Evolutionary conservation across 768 basidiomycete species (phyloP).

Genomic region (Calocybe cyanea): DNA sequence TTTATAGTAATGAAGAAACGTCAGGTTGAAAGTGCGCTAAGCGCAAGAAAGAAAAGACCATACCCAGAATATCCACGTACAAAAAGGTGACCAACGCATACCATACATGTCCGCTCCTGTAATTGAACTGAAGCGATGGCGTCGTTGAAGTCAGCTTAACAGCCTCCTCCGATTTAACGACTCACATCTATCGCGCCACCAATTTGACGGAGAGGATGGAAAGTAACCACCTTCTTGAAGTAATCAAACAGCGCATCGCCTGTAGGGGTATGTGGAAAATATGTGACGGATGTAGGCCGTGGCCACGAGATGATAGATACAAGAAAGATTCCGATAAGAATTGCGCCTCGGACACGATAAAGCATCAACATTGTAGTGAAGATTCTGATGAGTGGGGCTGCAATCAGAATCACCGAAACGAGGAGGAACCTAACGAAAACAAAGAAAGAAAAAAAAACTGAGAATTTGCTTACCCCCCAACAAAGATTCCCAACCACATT

Average conservation of each 20-base stretch:
- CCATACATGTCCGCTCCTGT: conserved; percentile 74
- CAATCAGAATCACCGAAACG: conserved; percentile 1
- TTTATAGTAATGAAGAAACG: conserved; percentile 15
- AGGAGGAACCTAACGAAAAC: not conserved
- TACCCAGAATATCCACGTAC: conserved; percentile 82
- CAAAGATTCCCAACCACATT: conserved; percentile 86
- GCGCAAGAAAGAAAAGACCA: conserved; percentile 17
- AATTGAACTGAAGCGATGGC: conserved; percentile 42
- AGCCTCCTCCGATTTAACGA: conserved; percentile 1
- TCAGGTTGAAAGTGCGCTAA: too few relatives aligned
- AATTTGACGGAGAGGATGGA: conserved; percentile 56
- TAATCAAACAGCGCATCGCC: conserved; percentile 77
- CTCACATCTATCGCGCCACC: conserved; percentile 70
- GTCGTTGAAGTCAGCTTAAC: not conserved
- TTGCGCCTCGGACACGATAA: conserved; percentile 80
- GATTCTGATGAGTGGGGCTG: conserved; percentile 47
- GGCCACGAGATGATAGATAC: conserved; percentile 89
- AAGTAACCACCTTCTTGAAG: conserved; percentile 82
- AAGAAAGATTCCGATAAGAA: conserved; percentile 78
- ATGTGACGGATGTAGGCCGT: conserved; percentile 74
- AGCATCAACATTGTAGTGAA: conserved; percentile 78
- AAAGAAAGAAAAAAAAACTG: not conserved
- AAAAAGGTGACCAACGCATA: conserved; percentile 87
- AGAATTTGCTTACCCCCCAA: conserved; percentile 60
- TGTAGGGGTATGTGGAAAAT: conserved; percentile 66